These are phyloP conservation scores for Salix brachista DNA, from an alignment of 345 rosid species.

Conservation along the genomic window DNA sequence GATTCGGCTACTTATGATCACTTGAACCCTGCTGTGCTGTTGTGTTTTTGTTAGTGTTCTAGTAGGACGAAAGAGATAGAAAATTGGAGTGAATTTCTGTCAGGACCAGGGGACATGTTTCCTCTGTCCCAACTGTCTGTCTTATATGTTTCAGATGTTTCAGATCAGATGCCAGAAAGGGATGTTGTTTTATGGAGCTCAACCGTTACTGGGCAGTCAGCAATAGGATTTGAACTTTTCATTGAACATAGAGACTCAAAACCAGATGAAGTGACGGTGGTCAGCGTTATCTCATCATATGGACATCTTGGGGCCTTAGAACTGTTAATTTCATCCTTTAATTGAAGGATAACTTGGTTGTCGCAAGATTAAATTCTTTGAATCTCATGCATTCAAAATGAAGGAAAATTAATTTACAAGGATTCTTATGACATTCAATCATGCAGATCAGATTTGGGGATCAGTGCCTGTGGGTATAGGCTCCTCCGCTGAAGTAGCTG, in stretches of 20 bases:
- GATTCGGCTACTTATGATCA: no score
- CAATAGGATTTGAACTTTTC: conserved; percentile 32
- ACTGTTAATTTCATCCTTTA: conserved; percentile 19
- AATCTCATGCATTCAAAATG: conserved; percentile 39
- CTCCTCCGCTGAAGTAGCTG: background rate
- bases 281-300: conserved; percentile 41
- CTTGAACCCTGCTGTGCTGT: conserved; percentile 41
- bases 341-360: conserved; percentile 30
- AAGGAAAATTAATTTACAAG: no score
- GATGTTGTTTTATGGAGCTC: conserved; percentile 52
- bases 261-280: conserved; percentile 45
- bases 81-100: background rate
- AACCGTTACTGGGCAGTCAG: conserved; percentile 49
- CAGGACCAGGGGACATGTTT: no score
- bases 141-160: conserved; percentile 32
- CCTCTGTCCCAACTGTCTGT: no score
- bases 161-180: conserved; percentile 38
- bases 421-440: background rate
- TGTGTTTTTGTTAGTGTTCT: conserved; percentile 35
- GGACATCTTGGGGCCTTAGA: conserved; percentile 43
- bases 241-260: conserved; percentile 14
- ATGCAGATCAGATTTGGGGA: background rate
- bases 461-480: background rate
- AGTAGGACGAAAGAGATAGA: background rate
- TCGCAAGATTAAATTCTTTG: conserved; percentile 41